These are phyloP conservation scores for Pleurotus djamor DNA, from an alignment of 768 basidiomycete species.

Conservation along the genomic window DNA sequence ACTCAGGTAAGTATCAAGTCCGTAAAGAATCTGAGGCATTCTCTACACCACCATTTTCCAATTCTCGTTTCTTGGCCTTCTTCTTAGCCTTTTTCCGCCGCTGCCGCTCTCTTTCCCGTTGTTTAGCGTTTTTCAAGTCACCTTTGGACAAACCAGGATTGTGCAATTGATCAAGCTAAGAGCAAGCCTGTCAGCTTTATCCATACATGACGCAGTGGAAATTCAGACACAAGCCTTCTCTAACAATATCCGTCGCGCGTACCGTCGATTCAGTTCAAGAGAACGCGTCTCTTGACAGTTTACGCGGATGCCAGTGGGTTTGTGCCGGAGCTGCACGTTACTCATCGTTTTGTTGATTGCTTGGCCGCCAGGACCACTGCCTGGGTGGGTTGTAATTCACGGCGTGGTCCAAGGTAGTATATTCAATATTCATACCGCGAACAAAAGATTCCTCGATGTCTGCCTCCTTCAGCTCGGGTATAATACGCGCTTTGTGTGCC, in stretches of 20 bases:
- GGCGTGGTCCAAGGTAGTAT: neutral
- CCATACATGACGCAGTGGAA: conserved; percentile 10
- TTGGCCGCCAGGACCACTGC: conserved; percentile 94
- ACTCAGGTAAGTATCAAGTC: neutral
- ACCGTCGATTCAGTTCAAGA: conserved; percentile 70
- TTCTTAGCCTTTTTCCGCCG: conserved; percentile 79
- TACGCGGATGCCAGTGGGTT: conserved; percentile 85
- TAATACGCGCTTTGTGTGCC: conserved; percentile 57
- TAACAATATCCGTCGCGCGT: conserved; percentile 69
- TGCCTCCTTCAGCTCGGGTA: conserved; percentile 71
- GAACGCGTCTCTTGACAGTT: conserved; percentile 89
- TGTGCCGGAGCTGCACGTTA: conserved; percentile 87
- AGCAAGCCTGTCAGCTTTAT: conserved; percentile 16
- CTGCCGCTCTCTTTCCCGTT: conserved; percentile 73
- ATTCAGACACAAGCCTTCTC: conserved; percentile 63
- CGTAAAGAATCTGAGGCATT: conserved; percentile 8
- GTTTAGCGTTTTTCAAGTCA: conserved; percentile 66
- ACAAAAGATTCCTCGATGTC: conserved; percentile 90
- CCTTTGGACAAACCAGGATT: conserved; percentile 80
- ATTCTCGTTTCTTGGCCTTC: conserved; percentile 38
- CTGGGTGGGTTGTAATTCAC: conserved; percentile 30
- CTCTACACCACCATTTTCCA: conserved; percentile 11
- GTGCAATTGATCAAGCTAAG: conserved; percentile 63
- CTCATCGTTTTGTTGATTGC: conserved; percentile 95
- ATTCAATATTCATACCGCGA: conserved; percentile 50